Evolutionary conservation across 805 yeast species (phyloP), one percentile per base, ranked within the genome.

Genomic region (Kazachstania africana): DNA sequence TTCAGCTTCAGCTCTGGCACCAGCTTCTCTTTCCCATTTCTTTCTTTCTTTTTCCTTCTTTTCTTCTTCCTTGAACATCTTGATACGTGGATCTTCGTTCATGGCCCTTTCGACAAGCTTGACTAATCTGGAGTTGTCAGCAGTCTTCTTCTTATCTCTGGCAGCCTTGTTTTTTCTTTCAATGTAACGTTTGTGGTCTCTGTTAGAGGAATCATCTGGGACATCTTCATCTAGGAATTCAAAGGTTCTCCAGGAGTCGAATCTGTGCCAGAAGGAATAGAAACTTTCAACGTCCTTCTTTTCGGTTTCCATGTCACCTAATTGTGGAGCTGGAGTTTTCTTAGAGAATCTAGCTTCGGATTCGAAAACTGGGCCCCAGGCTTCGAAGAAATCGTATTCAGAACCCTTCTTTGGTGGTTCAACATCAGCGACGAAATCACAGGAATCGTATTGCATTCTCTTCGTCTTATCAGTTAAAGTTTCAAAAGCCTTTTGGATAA

Each of bases 11-110:
- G 84, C 78, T 69, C 97, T 81, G 20, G 94, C 75, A 47, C 95
- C 97, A 33, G 97, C 95, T 61, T 87, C 97, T 60, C 78, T 81
- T 62, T 91, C 97, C 97, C 97, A 88, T 65, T 88, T 91, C 70
- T 69, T 75, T 60, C 75, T 75, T 55, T 82, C 98, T 70, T 88
- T 88, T 59, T 82, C 97, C 59, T 78, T 78, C 75, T 82, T 83
- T 62, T 87, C 97, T 32, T 74, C 81, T 45, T 88, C 94, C 68
- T 87, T 88, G 77, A 87, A 87, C 53, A 70, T 54, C 65, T 78
- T 83, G 62, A 91, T 82, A 66, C 98, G 81, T 47, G 98, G 97
- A 62, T 91, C 98, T 63, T 81, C 91, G 41, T 70, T 53, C 51
- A 80, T 69, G 25, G 94, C 95, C 59, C 91, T 75, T 61, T 82